These are phyloP conservation scores for Avena insularis DNA, from an alignment of 176 grass and related monocot species.

Conservation along the genomic window DNA sequence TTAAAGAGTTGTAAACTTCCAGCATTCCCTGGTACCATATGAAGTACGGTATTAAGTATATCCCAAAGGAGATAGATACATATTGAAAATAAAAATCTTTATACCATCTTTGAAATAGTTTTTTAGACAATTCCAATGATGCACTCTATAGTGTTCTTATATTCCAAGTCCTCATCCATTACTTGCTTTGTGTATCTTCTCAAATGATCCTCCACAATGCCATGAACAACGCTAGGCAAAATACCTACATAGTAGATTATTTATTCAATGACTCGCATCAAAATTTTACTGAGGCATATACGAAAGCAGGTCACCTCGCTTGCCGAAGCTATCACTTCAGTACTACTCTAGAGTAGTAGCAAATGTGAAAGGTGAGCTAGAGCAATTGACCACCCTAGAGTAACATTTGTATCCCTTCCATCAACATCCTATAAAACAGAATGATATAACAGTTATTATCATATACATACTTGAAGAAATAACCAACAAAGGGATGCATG, in stretches of 20 bases:
- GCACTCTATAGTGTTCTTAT: slow-evolving; percentile 78
- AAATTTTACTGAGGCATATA: neutral
- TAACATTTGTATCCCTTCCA: slow-evolving; percentile 83
- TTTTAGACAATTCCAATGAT: slow-evolving; percentile 80
- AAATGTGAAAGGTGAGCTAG: slow-evolving; percentile 80
- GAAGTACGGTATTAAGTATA: neutral
- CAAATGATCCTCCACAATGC: slow-evolving; percentile 78
- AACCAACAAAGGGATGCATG: neutral
- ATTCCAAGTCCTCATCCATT: slow-evolving; percentile 69
- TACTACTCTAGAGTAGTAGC: slow-evolving; percentile 75
- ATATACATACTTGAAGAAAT: neutral
- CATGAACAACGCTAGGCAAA: slow-evolving; percentile 71
- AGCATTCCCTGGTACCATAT: slow-evolving; percentile 60
- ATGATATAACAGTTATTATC: neutral
- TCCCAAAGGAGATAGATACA: neutral
- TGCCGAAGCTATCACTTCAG: slow-evolving; percentile 84
- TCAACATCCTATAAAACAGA: slow-evolving; percentile 74
- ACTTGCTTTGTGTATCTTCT: slow-evolving; percentile 81
- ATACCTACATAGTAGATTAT: slow-evolving; percentile 53
- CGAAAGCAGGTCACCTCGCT: slow-evolving; percentile 58
- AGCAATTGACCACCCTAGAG: slow-evolving; percentile 83
- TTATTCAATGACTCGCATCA: neutral
- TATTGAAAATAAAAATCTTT: neutral
- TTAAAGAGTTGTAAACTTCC: slow-evolving; percentile 65
- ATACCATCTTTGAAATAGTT: slow-evolving; percentile 76